phyloP scores from a whole-genome alignment of 2,329 filamentous ascomycete genomes.

The Verticillium albo-atrum region DNA sequence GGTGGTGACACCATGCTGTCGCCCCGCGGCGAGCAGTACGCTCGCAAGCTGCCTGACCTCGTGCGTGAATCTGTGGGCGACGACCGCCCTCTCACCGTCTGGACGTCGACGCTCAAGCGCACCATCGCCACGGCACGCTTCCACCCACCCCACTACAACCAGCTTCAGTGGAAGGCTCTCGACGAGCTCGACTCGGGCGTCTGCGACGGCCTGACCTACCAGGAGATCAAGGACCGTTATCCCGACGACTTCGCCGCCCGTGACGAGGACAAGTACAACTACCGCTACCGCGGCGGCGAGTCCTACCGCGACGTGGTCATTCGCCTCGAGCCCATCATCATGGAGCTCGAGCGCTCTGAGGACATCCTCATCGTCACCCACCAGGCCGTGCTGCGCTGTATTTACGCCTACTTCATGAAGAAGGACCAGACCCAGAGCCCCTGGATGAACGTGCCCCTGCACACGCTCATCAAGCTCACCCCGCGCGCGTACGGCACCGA shows the following conservation, averaged over 20 bases:
- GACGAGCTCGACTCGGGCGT: conserved; percentile 96
- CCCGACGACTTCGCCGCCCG: conserved; percentile 94
- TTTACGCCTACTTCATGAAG: conserved; percentile 99
- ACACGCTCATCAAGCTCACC: conserved; percentile 94
- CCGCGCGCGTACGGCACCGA: conserved; percentile 91
- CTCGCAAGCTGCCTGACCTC: conserved; percentile 76
- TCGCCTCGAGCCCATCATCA: conserved; percentile 96
- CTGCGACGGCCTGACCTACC: conserved; percentile 94
- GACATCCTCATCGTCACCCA: conserved; percentile 98
- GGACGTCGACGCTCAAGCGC: conserved; percentile 64
- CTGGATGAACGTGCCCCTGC: conserved; percentile 97
- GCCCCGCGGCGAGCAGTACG: conserved; percentile 81
- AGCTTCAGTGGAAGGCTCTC: conserved; percentile 96
- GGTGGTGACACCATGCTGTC: conserved; percentile 89
- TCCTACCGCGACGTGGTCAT: conserved; percentile 96
- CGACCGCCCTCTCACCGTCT: conserved; percentile 57
- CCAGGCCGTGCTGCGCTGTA: conserved; percentile 92
- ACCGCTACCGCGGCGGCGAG: conserved; percentile 94
- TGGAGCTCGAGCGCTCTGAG: conserved; percentile 94
- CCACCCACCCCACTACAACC: conserved; percentile 78
- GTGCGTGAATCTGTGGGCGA: conserved; percentile 79
- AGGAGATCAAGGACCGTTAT: conserved; percentile 85
- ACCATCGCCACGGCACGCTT: conserved; percentile 90
- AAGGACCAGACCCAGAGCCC: conserved; percentile 87
- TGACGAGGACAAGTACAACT: conserved; percentile 99